These are phyloP conservation scores for Sclerotinia subarctica DNA, from an alignment of 2,329 filamentous ascomycete species.

Conservation along the genomic window DNA sequence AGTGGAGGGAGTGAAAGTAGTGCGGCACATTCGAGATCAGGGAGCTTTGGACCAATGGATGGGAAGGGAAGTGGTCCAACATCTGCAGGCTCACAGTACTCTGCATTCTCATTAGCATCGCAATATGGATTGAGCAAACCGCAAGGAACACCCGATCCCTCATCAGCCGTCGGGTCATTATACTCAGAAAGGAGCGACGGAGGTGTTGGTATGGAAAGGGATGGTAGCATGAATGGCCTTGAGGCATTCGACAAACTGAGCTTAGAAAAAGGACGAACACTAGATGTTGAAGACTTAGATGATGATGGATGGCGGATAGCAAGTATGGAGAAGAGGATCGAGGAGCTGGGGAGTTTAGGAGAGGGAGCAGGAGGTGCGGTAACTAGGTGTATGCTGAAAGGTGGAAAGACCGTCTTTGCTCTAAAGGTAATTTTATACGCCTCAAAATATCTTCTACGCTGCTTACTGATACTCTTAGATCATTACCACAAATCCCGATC, in stretches of 20 bases:
- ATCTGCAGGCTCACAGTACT: constrained; percentile 84
- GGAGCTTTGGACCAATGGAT: constrained; percentile 76
- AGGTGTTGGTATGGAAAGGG: constrained; percentile 74
- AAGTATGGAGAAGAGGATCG: constrained; percentile 81
- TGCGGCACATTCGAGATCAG: constrained; percentile 73
- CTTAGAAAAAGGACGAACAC: constrained; percentile 74
- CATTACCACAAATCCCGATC: constrained; percentile 96
- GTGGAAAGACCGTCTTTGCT: constrained; percentile 91
- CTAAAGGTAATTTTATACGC: constrained; percentile 66
- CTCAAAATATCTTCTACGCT: constrained; percentile 11
- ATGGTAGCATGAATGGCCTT: constrained; percentile 74
- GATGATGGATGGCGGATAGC: constrained; percentile 95
- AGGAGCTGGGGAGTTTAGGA: constrained; percentile 83
- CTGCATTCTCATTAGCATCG: constrained; percentile 74
- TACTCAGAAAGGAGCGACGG: constrained; percentile 79
- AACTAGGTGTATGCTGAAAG: constrained; percentile 83
- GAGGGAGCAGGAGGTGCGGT: constrained; percentile 96
- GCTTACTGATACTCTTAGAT: constrained; percentile 55
- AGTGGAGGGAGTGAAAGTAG: constrained; percentile 78
- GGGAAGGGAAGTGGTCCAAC: constrained; percentile 76
- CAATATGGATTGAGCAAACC: constrained; percentile 67
- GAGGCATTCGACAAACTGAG: constrained; percentile 76
- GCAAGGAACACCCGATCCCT: constrained; percentile 74
- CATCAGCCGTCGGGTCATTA: constrained; percentile 81
- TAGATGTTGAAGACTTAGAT: constrained; percentile 92